Base-by-base conservation (phyloP, 768 basidiomycete genomes). In the Leucogyrophana mollusca region DNA sequence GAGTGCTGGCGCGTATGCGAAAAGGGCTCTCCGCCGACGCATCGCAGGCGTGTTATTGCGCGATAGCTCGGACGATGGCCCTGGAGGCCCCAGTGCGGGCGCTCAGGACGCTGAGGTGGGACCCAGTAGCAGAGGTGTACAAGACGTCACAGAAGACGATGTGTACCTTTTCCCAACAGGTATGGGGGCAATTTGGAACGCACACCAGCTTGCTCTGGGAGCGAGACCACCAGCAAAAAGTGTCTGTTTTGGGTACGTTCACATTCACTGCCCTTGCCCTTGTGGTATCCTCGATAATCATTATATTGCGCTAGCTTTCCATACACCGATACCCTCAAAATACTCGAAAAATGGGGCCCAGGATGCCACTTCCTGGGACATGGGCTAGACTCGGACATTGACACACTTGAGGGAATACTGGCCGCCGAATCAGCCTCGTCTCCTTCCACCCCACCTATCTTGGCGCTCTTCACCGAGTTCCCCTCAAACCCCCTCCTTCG, bases 291-390 rank as follows among this genome's bases (percentile, higher is more conserved):
- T 40, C 9, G 24, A 35, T 21, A 10, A 2, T 34, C 47, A 25
- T 53, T 18, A 20, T 3, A 21, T 17, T 4, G 18, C 24, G 17
- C 39, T 53, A 96, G 94, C 13, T 99, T 97, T 66, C 87, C 94
- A 0, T 99, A 97, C 63, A 90, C 83, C 8, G 95, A 98, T 60
- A 97, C 95, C 4, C 78, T 95, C 48, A 97, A 97, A 65, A 79
- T 94, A 33, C 73, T 98, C 2, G 74, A 94, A 56, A 97, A 99
- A 67, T 98, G 94, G 93, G 95, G 95, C 1, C 90, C 90, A 3
- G 95, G 95, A 2, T 91, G 85, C 53, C 77, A 92, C 61, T 94
- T 97, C 72, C 76, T 91, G 36, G 94, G 93, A 5, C 72, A 79
- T 50, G 94, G 94, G 0, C 65, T 85, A 7, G 83, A 90, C 46